These are phyloP conservation scores for Tetrapisispora fleetii DNA, from an alignment of 805 yeast species.

Conservation along the genomic window DNA sequence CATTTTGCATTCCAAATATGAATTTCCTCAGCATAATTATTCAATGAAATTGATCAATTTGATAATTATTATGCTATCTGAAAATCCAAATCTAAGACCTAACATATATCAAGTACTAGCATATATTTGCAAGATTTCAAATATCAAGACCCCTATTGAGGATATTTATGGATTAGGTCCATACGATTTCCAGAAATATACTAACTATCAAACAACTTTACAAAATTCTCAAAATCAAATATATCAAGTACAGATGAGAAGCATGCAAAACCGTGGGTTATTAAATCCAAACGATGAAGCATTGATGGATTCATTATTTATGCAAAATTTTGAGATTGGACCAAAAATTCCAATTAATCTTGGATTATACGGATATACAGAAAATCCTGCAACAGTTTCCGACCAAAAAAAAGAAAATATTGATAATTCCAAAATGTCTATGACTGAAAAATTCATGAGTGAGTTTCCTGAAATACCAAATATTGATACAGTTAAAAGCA, in stretches of 20 bases:
- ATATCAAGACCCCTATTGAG: slow-evolving; percentile 41
- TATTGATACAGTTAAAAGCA: not conserved
- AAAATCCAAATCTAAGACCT: slow-evolving; percentile 75
- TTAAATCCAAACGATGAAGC: slow-evolving; percentile 7
- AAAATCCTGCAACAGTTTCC: not conserved
- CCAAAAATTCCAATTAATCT: slow-evolving; percentile 16
- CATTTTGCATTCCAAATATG: slow-evolving; percentile 72
- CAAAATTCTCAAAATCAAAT: slow-evolving; percentile 23
- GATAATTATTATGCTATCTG: slow-evolving; percentile 70
- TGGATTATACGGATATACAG: not conserved
- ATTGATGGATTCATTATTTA: slow-evolving; percentile 16
- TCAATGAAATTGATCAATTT: slow-evolving; percentile 65
- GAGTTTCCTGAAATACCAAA: not conserved
- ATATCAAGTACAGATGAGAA: slow-evolving; percentile 17
- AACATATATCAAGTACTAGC: slow-evolving; percentile 70
- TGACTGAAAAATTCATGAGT: not conserved
- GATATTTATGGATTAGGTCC: slow-evolving; percentile 40
- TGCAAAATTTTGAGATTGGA: slow-evolving; percentile 22
- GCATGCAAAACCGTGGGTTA: slow-evolving; percentile 7
- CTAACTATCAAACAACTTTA: slow-evolving; percentile 36
- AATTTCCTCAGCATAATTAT: slow-evolving; percentile 66
- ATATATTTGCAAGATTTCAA: slow-evolving; percentile 53
- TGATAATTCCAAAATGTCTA: not conserved
- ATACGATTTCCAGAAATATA: slow-evolving; percentile 47
- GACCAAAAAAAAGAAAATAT: not conserved